Base-by-base conservation (phyloP, 164 flowering plant genomes). In the Chimonanthus praecox region DNA sequence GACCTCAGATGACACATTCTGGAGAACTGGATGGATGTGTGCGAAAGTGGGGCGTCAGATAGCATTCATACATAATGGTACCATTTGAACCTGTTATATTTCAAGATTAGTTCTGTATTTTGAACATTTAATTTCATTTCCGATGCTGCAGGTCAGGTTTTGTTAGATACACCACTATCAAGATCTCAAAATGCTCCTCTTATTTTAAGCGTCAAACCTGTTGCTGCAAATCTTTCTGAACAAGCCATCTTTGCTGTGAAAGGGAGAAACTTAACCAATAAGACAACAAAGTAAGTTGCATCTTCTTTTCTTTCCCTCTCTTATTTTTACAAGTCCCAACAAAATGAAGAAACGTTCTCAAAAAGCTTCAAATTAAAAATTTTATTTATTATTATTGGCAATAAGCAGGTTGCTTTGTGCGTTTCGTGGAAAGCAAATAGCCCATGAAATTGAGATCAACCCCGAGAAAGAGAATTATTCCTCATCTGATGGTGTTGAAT, bases 11-110 rank as follows among this genome's bases (percentile, higher is more conserved):
- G 82, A 88, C 60, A 58, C 80, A 15, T 90, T 90, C 16, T 90
- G 91, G 91, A 82, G 77, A 69, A 84, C 86, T 3, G 95, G 95
- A 78, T 90, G 92, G 91, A 78, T 87, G 44, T 90, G 80, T 82
- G 72, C 84, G 46, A 83, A 85, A 77, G 85, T 90, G 80, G 82
- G 72, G 71, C 80, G 85, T 63, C 83, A 47, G 72, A 80, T 83
- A 50, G 83, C 90, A 67, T 88, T 90, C 78, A 70, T 82, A n/a
- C 82, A 82, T 75, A 77, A 85, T 86, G 90, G 87, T 87, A 75
- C 65, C 74, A 51, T 18, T 48, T 33, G 9, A 54, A 18, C 46
- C 18, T 5, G n/a, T 6, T 11, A 54, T 11, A 9, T 5, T 9
- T 3, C 11, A 54, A 13, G 60, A 13, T 54, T 10, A 10, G 16